A percentile compares a stretch with the other conserved stretches of the same genome.
Evolutionary conservation across 2,329 filamentous ascomycete genomes (phyloP).

Genomic region (Iodosphaeria phyllophila): DNA sequence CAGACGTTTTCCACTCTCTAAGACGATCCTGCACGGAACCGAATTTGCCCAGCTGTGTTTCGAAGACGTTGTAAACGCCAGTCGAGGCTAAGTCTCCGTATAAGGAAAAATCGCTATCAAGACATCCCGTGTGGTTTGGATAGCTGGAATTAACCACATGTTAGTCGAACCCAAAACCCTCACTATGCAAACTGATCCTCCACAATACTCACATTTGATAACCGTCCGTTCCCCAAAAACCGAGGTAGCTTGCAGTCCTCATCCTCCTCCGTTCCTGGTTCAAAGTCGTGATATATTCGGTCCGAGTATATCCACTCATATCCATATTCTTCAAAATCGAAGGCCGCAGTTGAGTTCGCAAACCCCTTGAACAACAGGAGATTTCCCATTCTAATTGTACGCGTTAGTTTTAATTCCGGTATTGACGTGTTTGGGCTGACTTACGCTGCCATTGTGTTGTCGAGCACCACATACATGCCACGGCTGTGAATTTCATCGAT

Average conservation of each 20-base stretch:
- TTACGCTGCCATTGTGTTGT: constrained; percentile 46
- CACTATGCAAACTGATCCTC: constrained; percentile 41
- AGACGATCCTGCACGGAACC: constrained; percentile 48
- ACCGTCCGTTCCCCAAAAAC: too few species aligned
- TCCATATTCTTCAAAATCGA: too few species aligned
- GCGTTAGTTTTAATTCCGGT: not conserved
- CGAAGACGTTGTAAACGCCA: constrained; percentile 42
- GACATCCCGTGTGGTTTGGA: constrained; percentile 32
- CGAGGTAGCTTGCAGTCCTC: too few species aligned
- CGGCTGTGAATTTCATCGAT: constrained; percentile 41
- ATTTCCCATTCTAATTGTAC: not conserved
- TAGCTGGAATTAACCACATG: constrained; percentile 26
- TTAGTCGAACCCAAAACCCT: constrained; percentile 35
- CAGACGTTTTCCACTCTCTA: constrained; percentile 41
- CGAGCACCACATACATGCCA: constrained; percentile 46
- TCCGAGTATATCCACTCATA: too few species aligned
- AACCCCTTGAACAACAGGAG: constrained; percentile 3
- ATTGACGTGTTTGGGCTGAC: too few species aligned
- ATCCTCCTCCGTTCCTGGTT: too few species aligned
- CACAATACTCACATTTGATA: too few species aligned
- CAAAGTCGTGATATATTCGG: too few species aligned
- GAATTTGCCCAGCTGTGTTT: constrained; percentile 46
- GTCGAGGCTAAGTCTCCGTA: constrained; percentile 46
- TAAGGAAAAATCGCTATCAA: constrained; percentile 43
- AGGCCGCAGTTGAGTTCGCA: too few species aligned